phyloP scores from a whole-genome alignment of 768 basidiomycete species.

The Melanogaster broomeanus region DNA sequence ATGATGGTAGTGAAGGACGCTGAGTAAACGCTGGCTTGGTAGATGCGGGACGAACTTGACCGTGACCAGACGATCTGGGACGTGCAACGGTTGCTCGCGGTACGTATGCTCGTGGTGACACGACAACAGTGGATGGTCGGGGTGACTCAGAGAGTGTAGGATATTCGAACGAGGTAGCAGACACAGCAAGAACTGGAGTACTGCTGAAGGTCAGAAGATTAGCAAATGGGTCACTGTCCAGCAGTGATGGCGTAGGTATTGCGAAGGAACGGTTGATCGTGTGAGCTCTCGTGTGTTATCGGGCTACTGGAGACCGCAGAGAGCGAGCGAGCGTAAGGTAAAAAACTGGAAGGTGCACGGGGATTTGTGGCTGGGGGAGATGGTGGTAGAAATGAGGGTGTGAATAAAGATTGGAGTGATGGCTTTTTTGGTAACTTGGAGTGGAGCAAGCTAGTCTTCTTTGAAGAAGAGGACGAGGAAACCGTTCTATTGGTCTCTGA shows the following conservation, averaged over 20 bases:
- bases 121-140: conserved; percentile 11
- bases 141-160: conserved; percentile 9
- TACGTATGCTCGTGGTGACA: conserved; percentile 9
- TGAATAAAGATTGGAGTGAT: conserved; percentile 50
- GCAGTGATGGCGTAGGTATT: conserved; percentile 27
- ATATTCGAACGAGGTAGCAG: neutral
- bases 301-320: conserved; percentile 6
- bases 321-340: conserved; percentile 17
- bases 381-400: conserved; percentile 45
- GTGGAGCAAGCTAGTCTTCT: conserved; percentile 6
- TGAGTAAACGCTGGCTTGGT: conserved; percentile 42
- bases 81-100: conserved; percentile 17
- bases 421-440: conserved; percentile 49
- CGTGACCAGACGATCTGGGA: conserved; percentile 36
- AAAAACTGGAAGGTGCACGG: conserved; percentile 20
- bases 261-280: conserved; percentile 2
- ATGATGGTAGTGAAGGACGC: conserved; percentile 45
- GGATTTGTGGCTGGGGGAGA: conserved; percentile 34
- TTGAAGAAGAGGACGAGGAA: conserved; percentile 3
- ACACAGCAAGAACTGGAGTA: neutral
- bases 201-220: conserved; percentile 46
- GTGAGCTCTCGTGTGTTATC: neutral
- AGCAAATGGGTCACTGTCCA: conserved; percentile 79
- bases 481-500: neutral
- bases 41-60: conserved; percentile 40